A percentile compares a stretch with the other conserved stretches of the same genome.
Evolutionary conservation across 768 basidiomycete genomes (phyloP).

Genomic region (Russula dissimulans): DNA sequence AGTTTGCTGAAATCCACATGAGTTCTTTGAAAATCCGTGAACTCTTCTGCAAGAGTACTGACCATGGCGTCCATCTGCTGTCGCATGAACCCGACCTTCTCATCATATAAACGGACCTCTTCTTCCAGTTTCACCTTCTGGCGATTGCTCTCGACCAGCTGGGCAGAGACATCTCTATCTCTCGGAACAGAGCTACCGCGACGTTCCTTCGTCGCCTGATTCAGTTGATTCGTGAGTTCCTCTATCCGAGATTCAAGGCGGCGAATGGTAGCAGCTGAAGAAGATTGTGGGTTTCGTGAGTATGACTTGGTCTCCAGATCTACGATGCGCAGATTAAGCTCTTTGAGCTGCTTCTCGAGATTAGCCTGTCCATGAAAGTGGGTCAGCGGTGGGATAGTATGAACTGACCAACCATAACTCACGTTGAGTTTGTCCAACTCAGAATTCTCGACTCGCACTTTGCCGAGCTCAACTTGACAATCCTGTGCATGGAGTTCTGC

Average conservation of each 20-base stretch:
- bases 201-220: slow-evolving; percentile 41
- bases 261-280: slow-evolving; percentile 35
- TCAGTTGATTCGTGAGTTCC: slow-evolving; percentile 55
- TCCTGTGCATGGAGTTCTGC: slow-evolving; percentile 70
- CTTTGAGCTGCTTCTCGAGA: slow-evolving; percentile 80
- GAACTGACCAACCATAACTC: slow-evolving; percentile 21
- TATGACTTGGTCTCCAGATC: slow-evolving; percentile 78
- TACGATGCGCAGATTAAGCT: slow-evolving; percentile 71
- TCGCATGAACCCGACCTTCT: slow-evolving; percentile 48
- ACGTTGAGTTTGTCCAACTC: slow-evolving; percentile 74
- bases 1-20: slow-evolving; percentile 45
- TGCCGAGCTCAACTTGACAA: slow-evolving; percentile 66
- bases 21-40: background rate
- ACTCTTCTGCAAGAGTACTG: slow-evolving; percentile 22
- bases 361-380: slow-evolving; percentile 43
- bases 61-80: slow-evolving; percentile 55
- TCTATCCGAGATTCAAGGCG: slow-evolving; percentile 64
- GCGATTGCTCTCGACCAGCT: slow-evolving; percentile 53
- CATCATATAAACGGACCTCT: slow-evolving; percentile 51
- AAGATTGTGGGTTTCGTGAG: slow-evolving; percentile 36
- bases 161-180: slow-evolving; percentile 44
- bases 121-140: slow-evolving; percentile 55
- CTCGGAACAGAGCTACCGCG: slow-evolving; percentile 29
- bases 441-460: slow-evolving; percentile 72
- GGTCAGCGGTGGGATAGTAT: background rate